Evolutionary conservation across 768 basidiomycete species (phyloP).

Genomic region (Rhizopogon roseolus): DNA sequence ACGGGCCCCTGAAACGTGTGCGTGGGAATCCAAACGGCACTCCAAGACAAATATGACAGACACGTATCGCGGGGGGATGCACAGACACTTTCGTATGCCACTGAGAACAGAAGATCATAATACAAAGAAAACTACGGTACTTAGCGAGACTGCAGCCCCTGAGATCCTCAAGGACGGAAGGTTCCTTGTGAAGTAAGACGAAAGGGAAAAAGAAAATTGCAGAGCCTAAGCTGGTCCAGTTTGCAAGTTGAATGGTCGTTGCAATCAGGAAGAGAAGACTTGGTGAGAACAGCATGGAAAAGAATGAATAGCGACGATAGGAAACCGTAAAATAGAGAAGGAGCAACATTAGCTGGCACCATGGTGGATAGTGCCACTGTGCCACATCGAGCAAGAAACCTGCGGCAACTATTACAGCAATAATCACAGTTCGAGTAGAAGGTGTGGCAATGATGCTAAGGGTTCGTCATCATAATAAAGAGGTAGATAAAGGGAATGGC

Average conservation of each 20-base stretch:
- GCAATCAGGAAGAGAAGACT: conserved; percentile 61
- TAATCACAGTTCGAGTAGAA: conserved; percentile 46
- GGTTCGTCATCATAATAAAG: no score
- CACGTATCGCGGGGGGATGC: no score
- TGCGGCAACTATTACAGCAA: conserved; percentile 59
- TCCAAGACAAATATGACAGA: no score
- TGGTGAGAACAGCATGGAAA: conserved; percentile 71
- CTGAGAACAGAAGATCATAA: no score
- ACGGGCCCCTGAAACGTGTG: no score
- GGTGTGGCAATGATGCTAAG: no score
- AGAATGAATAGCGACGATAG: conserved; percentile 74
- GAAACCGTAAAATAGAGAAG: conserved; percentile 65
- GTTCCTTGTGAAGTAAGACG: conserved; percentile 54
- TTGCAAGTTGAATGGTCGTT: conserved; percentile 71
- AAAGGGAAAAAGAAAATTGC: conserved; percentile 62
- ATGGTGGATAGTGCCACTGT: conserved; percentile 49
- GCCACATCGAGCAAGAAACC: conserved; percentile 78
- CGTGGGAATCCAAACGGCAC: no score
- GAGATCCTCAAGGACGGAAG: conserved; percentile 34
- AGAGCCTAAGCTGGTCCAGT: conserved; percentile 74
- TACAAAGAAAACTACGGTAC: no score
- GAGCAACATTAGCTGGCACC: conserved; percentile 37
- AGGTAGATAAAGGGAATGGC: no score
- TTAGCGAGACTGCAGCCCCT: neutral
- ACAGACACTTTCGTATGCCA: no score